These are phyloP conservation scores for Panicum miliaceum DNA, from an alignment of 176 grass and related monocot genomes.

Conservation along the genomic window DNA sequence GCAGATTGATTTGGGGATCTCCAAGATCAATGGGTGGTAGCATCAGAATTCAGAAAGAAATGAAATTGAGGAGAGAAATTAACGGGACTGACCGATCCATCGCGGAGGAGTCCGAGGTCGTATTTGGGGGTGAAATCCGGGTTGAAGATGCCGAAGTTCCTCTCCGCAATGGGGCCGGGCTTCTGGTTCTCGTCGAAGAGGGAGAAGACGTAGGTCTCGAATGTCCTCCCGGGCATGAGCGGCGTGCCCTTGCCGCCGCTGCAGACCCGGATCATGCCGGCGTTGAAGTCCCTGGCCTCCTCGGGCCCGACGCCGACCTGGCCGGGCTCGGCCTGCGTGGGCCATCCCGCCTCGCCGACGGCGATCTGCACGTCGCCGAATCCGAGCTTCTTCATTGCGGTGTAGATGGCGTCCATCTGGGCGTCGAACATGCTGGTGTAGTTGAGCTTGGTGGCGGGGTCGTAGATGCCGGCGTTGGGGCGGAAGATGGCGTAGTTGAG, in stretches of 20 bases:
- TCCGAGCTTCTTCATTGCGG: slow-evolving; percentile 62
- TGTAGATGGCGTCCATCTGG: slow-evolving; percentile 83
- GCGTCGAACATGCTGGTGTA: slow-evolving; percentile 95
- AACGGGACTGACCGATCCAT: slow-evolving; percentile 48
- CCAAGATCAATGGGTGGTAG: neutral
- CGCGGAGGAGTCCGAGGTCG: slow-evolving; percentile 68
- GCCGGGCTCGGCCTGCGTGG: slow-evolving; percentile 52
- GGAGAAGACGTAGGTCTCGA: slow-evolving; percentile 80
- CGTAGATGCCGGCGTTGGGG: slow-evolving; percentile 63
- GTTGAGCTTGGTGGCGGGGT: slow-evolving; percentile 54
- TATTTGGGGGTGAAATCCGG: slow-evolving; percentile 69
- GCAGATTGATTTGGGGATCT: neutral
- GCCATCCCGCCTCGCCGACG: slow-evolving; percentile 87
- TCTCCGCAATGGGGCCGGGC: slow-evolving; percentile 66
- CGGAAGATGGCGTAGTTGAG: slow-evolving; percentile 78
- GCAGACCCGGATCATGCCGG: slow-evolving; percentile 61
- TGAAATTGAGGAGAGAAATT: too few relatives aligned
- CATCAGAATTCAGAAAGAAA: neutral
- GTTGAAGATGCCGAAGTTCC: slow-evolving; percentile 81
- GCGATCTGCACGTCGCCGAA: slow-evolving; percentile 75
- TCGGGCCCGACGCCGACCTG: slow-evolving; percentile 72
- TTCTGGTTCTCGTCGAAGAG: slow-evolving; percentile 91
- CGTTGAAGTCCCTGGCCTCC: slow-evolving; percentile 78
- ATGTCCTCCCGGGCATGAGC: slow-evolving; percentile 63
- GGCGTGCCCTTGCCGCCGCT: slow-evolving; percentile 69